Base-by-base conservation (phyloP, 1,284 basidiomycete genomes). In the Irpex rosettiformis region DNA sequence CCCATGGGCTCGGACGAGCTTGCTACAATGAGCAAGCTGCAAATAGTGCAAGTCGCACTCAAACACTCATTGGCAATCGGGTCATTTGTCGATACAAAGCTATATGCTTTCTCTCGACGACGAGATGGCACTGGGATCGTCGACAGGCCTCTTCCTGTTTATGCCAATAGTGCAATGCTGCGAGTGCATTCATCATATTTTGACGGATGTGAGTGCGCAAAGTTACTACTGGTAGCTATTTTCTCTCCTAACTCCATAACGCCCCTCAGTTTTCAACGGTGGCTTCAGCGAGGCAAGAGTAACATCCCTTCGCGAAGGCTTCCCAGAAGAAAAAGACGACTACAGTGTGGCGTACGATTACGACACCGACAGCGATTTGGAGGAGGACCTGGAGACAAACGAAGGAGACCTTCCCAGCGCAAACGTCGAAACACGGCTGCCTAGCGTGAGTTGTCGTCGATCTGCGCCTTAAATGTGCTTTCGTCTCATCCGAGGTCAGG, bases 91-190 rank as follows among this genome's bases (percentile, higher is more conserved):
- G 61, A 65, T 43, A 60, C 61, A 4, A 63, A 58, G 29, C 56
- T 65, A 42, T 63, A 58, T 29, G 60, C 48, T 4, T 65, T 58
- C 43, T 60, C 64, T n/a, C 45, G 62, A 16, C 45, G 62, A 16
- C 42, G 57, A n/a, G 22, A 29, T 8, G 16, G 24, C 2, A 47
- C 43, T 21, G 64, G 62, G 3, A 30, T 28, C 6, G 55, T 61
- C n/a, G 40, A 58, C 51, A 43, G 49, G 22, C 62, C 64, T 24
- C 42, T n/a, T 7, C 52, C 62, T 6, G 28, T 63, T 1, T 63
- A 58, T 54, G 60, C 63, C 28, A 64, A 59, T 45, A 64, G 63
- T 40, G 43, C 33, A 5, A 51, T 61, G 4, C 43, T 64, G 48
- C 33, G 55, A 6, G 47, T 48, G 11, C 45, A 33, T 8, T 29